phyloP scores from a whole-genome alignment of 345 rosid species.

The Dovyalis caffra region DNA sequence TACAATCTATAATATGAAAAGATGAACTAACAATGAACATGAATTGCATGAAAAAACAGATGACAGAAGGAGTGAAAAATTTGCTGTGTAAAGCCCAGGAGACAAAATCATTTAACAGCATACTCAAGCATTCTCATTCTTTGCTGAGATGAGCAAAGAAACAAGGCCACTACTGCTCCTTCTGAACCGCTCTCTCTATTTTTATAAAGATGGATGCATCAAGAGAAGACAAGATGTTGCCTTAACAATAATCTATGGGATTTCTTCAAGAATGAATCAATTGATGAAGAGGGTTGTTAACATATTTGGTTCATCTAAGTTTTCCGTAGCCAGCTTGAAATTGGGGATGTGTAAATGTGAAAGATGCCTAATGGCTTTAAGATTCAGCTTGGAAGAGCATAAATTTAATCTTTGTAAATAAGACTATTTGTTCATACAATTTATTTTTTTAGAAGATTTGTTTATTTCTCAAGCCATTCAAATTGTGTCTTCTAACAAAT shows the following conservation, averaged over 20 bases:
- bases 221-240: background rate
- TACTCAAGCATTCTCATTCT: constrained; percentile 65
- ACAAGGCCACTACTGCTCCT: background rate
- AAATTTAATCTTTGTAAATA: background rate
- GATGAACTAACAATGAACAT: background rate
- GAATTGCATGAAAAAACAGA: constrained; percentile 25
- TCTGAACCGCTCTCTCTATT: background rate
- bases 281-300: background rate
- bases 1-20: background rate
- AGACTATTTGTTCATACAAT: background rate
- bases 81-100: constrained; percentile 53
- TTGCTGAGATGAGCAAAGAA: constrained; percentile 40
- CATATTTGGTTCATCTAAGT: background rate
- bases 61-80: constrained; percentile 56
- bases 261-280: background rate
- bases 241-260: background rate
- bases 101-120: constrained; percentile 47
- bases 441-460: background rate
- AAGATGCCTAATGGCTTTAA: background rate
- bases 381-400: background rate
- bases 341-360: background rate
- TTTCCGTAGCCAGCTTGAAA: background rate
- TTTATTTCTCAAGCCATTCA: background rate
- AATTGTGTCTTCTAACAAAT: background rate
- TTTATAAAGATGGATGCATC: background rate